Percentiles rank a stretch among this genome's conserved stretches.
Conservation (phyloP, 306 rosid species). For the Malus orientalis region DNA sequence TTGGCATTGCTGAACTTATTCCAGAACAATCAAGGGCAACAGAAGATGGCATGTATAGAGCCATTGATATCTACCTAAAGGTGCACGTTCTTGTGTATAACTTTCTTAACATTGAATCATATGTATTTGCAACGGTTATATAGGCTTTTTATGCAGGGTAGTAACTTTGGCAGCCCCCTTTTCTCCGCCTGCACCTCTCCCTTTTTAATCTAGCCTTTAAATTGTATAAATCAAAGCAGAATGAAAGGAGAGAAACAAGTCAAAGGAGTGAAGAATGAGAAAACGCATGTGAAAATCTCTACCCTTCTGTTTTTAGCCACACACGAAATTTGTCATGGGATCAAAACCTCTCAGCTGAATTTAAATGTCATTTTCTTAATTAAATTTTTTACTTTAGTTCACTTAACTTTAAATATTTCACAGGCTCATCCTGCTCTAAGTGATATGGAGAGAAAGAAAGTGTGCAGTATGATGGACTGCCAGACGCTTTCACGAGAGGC, state of each 20-base stretch:
- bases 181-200: not conserved
- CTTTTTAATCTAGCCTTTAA: not conserved
- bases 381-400: not conserved
- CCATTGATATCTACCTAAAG: constrained; percentile 88
- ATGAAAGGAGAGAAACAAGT: not conserved
- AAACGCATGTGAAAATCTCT: not conserved
- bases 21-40: constrained; percentile 77
- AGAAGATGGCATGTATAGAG: constrained; percentile 92
- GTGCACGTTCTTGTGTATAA: constrained; percentile 25
- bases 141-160: not conserved
- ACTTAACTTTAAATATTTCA: not conserved
- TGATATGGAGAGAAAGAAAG: constrained; percentile 92
- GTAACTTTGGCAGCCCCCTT: not conserved
- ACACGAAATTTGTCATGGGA: not conserved
- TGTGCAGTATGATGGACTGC: constrained; percentile 91
- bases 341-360: not conserved
- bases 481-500: constrained; percentile 87
- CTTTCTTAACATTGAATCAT: not conserved
- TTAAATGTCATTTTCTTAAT: not conserved
- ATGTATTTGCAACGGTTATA: not conserved
- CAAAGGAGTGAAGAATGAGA: not conserved
- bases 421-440: constrained; percentile 90
- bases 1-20: constrained; percentile 60
- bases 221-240: not conserved
- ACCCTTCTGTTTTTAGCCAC: not conserved